A percentile compares a stretch with the other conserved stretches of the same genome.
Evolutionary conservation across 2,329 filamentous ascomycete species (phyloP).

Genomic region (Fusarium bulbicola): DNA sequence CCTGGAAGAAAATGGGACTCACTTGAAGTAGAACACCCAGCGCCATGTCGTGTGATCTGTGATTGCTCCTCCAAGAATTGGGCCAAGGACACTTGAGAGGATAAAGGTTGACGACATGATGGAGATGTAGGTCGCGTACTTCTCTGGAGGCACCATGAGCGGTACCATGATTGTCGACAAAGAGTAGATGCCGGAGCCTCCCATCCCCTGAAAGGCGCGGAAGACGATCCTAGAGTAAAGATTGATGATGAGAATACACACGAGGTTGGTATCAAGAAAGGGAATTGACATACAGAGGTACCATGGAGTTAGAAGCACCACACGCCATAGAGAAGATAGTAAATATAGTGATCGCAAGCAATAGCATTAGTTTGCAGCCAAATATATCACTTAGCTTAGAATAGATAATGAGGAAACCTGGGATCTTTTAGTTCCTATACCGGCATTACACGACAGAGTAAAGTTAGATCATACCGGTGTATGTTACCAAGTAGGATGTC

Average conservation of each 20-base stretch:
- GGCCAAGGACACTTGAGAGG: slow-evolving; percentile 10
- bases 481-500: slow-evolving; percentile 58
- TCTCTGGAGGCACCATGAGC: slow-evolving; percentile 5
- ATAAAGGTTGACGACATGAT: slow-evolving; percentile 20
- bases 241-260: background rate
- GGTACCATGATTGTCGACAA: slow-evolving; percentile 21
- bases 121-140: slow-evolving; percentile 25
- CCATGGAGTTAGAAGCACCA: background rate
- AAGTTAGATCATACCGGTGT: slow-evolving; percentile 49
- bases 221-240: slow-evolving; percentile 14
- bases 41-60: slow-evolving; percentile 12
- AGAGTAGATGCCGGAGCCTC: slow-evolving; percentile 30
- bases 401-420: slow-evolving; percentile 30
- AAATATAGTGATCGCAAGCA: slow-evolving; percentile 13
- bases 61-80: slow-evolving; percentile 11
- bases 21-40: slow-evolving; percentile 19
- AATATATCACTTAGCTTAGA: slow-evolving; percentile 27
- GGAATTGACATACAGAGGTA: background rate
- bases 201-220: slow-evolving; percentile 27
- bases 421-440: background rate
- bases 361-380: slow-evolving; percentile 22
- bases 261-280: background rate
- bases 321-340: slow-evolving; percentile 23
- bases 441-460: accelerated
- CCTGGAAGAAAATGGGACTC: background rate